Percentiles rank a stretch among this genome's conserved stretches.
phyloP scores from a whole-genome alignment of 225 moss, liverwort and hornwort species.

The Ulota crispa region DNA sequence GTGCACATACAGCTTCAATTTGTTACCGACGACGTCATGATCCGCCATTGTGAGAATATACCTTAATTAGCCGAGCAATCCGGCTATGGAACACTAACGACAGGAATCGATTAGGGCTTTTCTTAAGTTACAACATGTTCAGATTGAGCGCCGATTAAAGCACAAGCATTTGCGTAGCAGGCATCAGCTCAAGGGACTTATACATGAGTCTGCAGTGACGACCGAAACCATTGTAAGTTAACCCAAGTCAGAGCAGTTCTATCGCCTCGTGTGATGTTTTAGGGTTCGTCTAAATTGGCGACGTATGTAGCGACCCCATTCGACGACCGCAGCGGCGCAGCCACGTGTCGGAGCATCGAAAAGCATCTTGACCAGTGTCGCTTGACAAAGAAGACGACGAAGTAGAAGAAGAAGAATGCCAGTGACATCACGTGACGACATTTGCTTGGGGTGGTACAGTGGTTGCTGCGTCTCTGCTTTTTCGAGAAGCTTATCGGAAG shows the following conservation, averaged over 20 bases:
- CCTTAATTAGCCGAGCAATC: neutral
- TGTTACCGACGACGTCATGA: neutral
- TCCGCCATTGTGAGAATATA: neutral
- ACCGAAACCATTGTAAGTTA: neutral
- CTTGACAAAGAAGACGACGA: too few species aligned
- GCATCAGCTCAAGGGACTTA: neutral
- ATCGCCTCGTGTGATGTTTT: neutral
- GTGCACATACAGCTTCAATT: conserved; percentile 33
- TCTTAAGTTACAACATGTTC: neutral
- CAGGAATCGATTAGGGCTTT: neutral
- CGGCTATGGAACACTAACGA: neutral
- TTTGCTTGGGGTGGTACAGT: neutral
- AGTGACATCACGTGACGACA: neutral
- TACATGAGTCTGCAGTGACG: neutral
- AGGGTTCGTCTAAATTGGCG: neutral
- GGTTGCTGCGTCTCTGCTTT: neutral
- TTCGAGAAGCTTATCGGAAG: too few species aligned
- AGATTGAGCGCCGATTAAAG: neutral
- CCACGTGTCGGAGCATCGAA: too few species aligned
- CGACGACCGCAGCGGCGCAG: too few species aligned
- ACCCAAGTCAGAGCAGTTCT: neutral
- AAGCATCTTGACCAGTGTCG: neutral
- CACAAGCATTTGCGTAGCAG: neutral
- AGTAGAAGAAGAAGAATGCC: neutral
- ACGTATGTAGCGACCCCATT: neutral